Evolutionary conservation across 352 stramenopile species (phyloP), one percentile per base, ranked within the genome.

Genomic region (Phytophthora citrophthora): DNA sequence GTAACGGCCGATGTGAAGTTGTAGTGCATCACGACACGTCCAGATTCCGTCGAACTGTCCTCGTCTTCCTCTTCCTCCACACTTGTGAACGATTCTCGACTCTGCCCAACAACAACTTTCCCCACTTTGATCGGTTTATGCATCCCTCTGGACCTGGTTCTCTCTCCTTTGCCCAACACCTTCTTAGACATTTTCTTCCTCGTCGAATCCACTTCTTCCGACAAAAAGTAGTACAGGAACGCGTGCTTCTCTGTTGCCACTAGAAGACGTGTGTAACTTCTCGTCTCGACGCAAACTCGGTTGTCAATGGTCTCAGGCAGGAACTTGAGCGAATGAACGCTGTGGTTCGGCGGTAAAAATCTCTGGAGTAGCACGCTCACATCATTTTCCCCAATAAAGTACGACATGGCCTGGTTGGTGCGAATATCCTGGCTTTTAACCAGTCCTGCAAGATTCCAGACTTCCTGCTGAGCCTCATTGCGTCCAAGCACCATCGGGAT

Each of bases 21-120:
- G 60, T 95, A 95, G 58, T 93, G 82, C 79, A 94, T 91, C n/a
- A 94, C 82, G 6, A 95, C 86, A 38, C 84, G 85, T 5, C 83
- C 77, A 5, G 85, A 93, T 31, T 85, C 78, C 11, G 56, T 55
- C 20, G 66, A 67, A 4, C 64, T 68, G 16, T 54, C 38, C 15
- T 74, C 36, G 38, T 57, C 46, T 46, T 70, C 60, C 5, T 54
- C 53, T 32, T 70, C 64, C 0, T 69, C 64, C 1, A 76, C 39
- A 50, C 54, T 85, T 2, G 72, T 54, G 58, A 88, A 89, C 1
- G 69, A 74, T 23, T 87, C 72, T 15, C 43, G 53, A 31, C 27
- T 74, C 15, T 74, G 44, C 15, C 51, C 54, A 31, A 67, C 64
- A 13, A 70, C 41, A 15, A 67, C 51, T 26, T 62, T 82, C 5